Conservation (phyloP, 257 asterid species). For the Ilex aquifolium region DNA sequence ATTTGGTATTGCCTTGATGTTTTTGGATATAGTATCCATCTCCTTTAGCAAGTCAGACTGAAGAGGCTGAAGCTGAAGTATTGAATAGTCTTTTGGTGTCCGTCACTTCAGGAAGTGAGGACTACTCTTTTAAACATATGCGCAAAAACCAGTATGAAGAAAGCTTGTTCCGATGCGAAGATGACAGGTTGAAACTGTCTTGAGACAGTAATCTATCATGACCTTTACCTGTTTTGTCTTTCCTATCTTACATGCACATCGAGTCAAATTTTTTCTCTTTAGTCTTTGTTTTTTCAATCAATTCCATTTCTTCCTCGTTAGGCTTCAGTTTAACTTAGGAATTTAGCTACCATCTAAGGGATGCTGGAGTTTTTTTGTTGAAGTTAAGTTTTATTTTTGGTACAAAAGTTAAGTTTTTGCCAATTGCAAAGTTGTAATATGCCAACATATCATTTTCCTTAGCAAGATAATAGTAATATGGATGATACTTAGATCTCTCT, state of each 20-base stretch:
- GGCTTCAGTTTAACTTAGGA: slow-evolving; percentile 10
- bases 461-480: no score
- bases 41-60: slow-evolving; percentile 67
- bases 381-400: slow-evolving; percentile 1
- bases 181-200: slow-evolving; percentile 63
- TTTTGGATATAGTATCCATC: slow-evolving; percentile 68
- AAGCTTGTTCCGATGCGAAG: slow-evolving; percentile 93
- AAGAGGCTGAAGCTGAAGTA: slow-evolving; percentile 63
- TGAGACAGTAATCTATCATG: slow-evolving; percentile 7
- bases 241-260: not conserved
- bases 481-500: no score
- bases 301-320: slow-evolving; percentile 6
- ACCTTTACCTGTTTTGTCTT: not conserved
- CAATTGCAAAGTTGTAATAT: no score
- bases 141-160: slow-evolving; percentile 96
- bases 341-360: not conserved
- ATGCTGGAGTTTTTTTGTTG: slow-evolving; percentile 6
- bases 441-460: slow-evolving; percentile 2
- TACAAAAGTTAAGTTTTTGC: no score
- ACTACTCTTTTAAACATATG: slow-evolving; percentile 96
- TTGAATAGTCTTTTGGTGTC: slow-evolving; percentile 96
- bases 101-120: slow-evolving; percentile 98
- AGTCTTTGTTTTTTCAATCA: not conserved
- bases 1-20: slow-evolving; percentile 23
- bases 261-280: slow-evolving; percentile 4